A percentile compares a stretch with the other conserved stretches of the same genome.
Conservation (phyloP, 352 stramenopile genomes). For the Phytophthora uliginosa region DNA sequence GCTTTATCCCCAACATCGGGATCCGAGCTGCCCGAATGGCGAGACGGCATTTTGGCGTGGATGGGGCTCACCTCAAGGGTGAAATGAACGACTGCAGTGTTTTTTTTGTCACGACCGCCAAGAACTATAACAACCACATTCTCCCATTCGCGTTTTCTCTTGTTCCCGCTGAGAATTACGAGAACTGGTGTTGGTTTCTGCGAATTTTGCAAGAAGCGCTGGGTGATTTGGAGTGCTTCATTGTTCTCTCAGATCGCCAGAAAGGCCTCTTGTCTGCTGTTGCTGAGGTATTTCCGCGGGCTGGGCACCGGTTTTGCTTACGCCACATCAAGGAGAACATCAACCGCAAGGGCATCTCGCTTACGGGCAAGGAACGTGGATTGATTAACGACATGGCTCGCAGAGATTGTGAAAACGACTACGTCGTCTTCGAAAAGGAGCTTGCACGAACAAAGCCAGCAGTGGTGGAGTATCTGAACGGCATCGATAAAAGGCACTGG, state of each 20-base stretch:
- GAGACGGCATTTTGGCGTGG: neutral
- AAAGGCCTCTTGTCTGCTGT: constrained; percentile 7
- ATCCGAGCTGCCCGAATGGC: neutral
- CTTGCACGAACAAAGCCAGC: neutral
- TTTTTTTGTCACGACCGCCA: neutral
- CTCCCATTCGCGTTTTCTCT: neutral
- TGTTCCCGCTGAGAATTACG: neutral
- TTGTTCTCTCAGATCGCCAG: neutral
- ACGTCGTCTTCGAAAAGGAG: constrained; percentile 1
- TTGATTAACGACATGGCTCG: constrained; percentile 6
- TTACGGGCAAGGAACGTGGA: neutral
- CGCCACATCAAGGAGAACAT: constrained; percentile 14
- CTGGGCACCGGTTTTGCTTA: constrained; percentile 20
- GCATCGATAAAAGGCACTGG: constrained; percentile 23
- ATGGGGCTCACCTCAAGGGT: neutral
- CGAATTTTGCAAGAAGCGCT: neutral
- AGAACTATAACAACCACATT: neutral
- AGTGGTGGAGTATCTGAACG: constrained; percentile 13
- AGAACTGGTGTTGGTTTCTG: neutral
- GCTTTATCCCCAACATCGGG: neutral
- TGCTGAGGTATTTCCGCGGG: neutral
- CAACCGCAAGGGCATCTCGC: constrained; percentile 2
- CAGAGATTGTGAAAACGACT: constrained; percentile 17
- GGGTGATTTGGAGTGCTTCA: neutral
- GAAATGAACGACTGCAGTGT: neutral